These are phyloP conservation scores for Apiospora pterosperma DNA, from an alignment of 2,329 filamentous ascomycete genomes.

Conservation along the genomic window DNA sequence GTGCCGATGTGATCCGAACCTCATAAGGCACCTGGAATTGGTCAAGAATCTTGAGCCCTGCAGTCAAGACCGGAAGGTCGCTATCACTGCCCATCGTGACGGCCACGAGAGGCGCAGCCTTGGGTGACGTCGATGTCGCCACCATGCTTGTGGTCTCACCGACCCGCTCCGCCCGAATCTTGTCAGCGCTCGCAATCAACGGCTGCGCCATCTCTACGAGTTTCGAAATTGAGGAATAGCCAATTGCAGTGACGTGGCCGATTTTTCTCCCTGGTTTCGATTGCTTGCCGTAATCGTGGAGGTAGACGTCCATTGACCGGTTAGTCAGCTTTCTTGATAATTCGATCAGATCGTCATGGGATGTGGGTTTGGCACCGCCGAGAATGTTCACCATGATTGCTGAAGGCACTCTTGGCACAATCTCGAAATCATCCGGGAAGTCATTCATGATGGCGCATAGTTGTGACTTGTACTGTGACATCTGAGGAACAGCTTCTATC, in stretches of 20 bases:
- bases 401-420: conserved; percentile 56
- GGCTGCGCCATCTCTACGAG: conserved; percentile 57
- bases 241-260: conserved; percentile 85
- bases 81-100: conserved; percentile 85
- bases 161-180: conserved; percentile 54
- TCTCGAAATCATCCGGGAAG: conserved; percentile 50
- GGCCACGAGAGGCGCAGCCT: conserved; percentile 58
- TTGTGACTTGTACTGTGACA: conserved; percentile 91
- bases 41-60: conserved; percentile 62
- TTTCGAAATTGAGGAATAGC: conserved; percentile 63
- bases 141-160: conserved; percentile 31
- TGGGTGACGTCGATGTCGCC: conserved; percentile 22
- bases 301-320: conserved; percentile 46
- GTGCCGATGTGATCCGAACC: conserved; percentile 74
- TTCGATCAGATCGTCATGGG: conserved; percentile 53
- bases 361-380: conserved; percentile 62
- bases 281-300: conserved; percentile 91
- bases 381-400: conserved; percentile 81
- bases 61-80: conserved; percentile 65
- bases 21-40: conserved; percentile 72
- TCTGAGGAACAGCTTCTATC: conserved; percentile 82
- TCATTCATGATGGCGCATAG: conserved; percentile 75
- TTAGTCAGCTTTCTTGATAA: conserved; percentile 41
- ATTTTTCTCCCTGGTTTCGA: conserved; percentile 90
- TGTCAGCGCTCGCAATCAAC: conserved; percentile 63